phyloP scores from a whole-genome alignment of 345 rosid genomes.

The Salix caprea region DNA sequence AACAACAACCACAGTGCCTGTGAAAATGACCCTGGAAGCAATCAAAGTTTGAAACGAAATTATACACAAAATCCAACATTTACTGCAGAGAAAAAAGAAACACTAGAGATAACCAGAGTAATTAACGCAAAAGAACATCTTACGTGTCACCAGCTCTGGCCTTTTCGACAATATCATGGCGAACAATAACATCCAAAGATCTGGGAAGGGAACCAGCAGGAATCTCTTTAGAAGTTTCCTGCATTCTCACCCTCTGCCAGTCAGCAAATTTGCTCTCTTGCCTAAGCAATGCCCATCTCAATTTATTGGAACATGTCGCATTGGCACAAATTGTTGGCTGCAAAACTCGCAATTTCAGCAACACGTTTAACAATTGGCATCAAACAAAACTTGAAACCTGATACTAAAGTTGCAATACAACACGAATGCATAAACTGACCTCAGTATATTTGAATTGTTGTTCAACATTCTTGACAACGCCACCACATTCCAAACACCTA shows the following conservation, averaged over 20 bases:
- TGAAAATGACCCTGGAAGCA: constrained; percentile 73
- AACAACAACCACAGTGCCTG: constrained; percentile 86
- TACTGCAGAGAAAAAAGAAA: background rate
- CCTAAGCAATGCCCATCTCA: constrained; percentile 79
- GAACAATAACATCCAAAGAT: constrained; percentile 86
- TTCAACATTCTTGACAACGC: constrained; percentile 72
- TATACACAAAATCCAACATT: background rate
- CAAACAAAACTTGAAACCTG: background rate
- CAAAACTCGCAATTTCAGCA: constrained; percentile 2
- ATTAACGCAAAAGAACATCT: constrained; percentile 19
- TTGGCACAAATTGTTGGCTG: constrained; percentile 85
- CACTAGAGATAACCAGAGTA: background rate
- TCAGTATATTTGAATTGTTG: constrained; percentile 95
- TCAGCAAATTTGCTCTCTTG: constrained; percentile 97
- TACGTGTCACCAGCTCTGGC: constrained; percentile 99
- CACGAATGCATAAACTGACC: constrained; percentile 31
- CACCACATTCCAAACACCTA: constrained; percentile 81
- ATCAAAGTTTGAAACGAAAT: background rate
- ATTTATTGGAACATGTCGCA: constrained; percentile 59
- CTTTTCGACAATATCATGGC: constrained; percentile 95
- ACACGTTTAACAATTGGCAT: background rate
- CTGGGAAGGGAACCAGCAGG: constrained; percentile 97
- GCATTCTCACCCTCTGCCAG: constrained; percentile 99
- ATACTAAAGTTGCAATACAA: background rate
- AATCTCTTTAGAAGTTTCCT: constrained; percentile 95